These are phyloP conservation scores for Amylocystis lapponica DNA, from an alignment of 768 basidiomycete genomes.

Conservation along the genomic window DNA sequence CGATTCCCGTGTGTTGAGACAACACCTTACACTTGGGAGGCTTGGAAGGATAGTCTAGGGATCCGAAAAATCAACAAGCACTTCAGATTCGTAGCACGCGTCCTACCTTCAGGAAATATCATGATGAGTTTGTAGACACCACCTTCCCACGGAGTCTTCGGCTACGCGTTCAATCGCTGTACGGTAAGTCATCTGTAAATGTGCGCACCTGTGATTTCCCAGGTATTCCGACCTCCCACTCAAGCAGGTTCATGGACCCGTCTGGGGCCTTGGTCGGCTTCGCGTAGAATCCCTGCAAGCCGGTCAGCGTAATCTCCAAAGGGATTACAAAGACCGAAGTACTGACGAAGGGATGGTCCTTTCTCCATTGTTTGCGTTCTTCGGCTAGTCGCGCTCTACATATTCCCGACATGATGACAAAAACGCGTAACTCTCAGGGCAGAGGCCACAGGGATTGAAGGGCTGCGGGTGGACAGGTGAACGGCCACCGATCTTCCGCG, in stretches of 20 bases:
- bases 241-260: conserved; percentile 93
- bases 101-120: conserved; percentile 92
- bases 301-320: background rate
- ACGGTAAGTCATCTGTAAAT: conserved; percentile 13
- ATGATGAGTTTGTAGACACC: conserved; percentile 92
- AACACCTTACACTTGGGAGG: conserved; percentile 78
- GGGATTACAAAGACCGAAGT: conserved; percentile 1
- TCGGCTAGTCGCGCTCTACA: conserved; percentile 90
- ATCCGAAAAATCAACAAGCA: conserved; percentile 12
- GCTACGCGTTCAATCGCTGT: conserved; percentile 19
- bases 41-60: conserved; percentile 87
- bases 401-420: conserved; percentile 72
- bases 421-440: conserved; percentile 7
- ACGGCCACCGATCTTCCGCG: background rate
- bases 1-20: background rate
- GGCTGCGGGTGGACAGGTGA: background rate
- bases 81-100: conserved; percentile 10
- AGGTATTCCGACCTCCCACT: conserved; percentile 99
- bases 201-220: conserved; percentile 72
- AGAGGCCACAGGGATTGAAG: too few relatives aligned
- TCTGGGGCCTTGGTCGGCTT: conserved; percentile 87
- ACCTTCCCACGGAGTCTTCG: conserved; percentile 92
- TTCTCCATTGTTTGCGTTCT: conserved; percentile 98
- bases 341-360: conserved; percentile 97
- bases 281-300: conserved; percentile 87